Percentiles rank a stretch among this genome's conserved stretches.
Conservation (phyloP, 352 stramenopile species). For the Thalassiosira exigua region DNA sequence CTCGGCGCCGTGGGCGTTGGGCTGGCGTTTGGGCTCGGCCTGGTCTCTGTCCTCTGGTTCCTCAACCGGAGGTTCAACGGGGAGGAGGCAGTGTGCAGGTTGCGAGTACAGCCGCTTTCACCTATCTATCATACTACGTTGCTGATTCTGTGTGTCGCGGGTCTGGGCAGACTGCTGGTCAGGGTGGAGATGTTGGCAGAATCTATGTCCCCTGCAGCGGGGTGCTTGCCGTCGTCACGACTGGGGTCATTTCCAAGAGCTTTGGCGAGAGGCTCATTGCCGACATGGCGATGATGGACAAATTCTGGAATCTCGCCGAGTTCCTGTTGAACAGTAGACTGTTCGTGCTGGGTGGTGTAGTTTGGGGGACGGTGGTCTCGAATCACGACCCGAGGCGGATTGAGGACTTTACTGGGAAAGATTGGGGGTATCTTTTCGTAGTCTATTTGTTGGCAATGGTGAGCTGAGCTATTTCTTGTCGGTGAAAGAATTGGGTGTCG, state of each 20-base stretch:
- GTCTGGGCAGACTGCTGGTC: too few relatives aligned
- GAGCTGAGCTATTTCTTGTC: too few relatives aligned
- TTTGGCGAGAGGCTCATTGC: slow-evolving; percentile 37
- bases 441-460: too few relatives aligned
- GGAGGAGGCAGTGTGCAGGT: slow-evolving; percentile 64
- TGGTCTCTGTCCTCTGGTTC: slow-evolving; percentile 60
- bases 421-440: too few relatives aligned
- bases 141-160: too few relatives aligned
- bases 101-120: slow-evolving; percentile 49
- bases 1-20: slow-evolving; percentile 76
- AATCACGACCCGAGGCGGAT: too few relatives aligned
- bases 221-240: slow-evolving; percentile 74
- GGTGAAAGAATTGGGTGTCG: too few relatives aligned
- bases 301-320: slow-evolving; percentile 83
- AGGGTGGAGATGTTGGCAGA: too few relatives aligned
- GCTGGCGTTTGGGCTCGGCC: slow-evolving; percentile 73
- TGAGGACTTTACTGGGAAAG: too few relatives aligned
- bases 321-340: too few relatives aligned
- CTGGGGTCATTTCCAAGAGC: slow-evolving; percentile 60
- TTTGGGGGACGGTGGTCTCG: too few relatives aligned
- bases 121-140: slow-evolving; percentile 63
- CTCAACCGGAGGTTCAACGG: slow-evolving; percentile 69
- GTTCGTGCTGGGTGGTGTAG: slow-evolving; percentile 78
- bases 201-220: slow-evolving; percentile 43
- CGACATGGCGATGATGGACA: slow-evolving; percentile 67